Percentiles rank a stretch among this genome's conserved stretches.
These are phyloP conservation scores for Juncus effusus DNA, from an alignment of 176 grass and related monocot species.

Conservation along the genomic window DNA sequence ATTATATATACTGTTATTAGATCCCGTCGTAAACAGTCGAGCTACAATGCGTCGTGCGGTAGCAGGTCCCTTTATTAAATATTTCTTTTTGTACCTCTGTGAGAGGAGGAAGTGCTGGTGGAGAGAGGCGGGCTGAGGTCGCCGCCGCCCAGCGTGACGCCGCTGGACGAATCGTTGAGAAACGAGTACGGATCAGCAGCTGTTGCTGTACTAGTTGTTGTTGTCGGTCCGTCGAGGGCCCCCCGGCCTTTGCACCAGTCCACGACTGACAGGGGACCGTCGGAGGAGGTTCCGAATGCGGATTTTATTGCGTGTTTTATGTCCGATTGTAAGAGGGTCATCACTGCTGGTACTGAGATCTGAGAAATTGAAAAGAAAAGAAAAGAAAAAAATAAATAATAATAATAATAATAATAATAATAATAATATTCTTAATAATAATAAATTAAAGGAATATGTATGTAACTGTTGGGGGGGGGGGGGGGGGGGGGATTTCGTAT, in stretches of 20 bases:
- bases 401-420: neutral
- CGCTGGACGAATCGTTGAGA: constrained; percentile 52
- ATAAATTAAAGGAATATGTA: no score
- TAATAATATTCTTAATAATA: no score
- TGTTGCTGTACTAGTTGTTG: constrained; percentile 30
- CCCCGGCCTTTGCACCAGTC: constrained; percentile 91
- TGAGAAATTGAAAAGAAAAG: constrained; percentile 38
- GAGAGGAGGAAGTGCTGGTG: constrained; percentile 35
- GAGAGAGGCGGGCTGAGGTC: constrained; percentile 67
- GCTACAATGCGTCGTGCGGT: no score
- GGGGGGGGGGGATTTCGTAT: no score
- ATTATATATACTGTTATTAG: no score
- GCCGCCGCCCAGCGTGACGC: constrained; percentile 53
- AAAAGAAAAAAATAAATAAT: neutral
- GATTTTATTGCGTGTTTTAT: constrained; percentile 84
- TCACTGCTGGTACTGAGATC: constrained; percentile 71
- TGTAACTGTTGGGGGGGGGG: no score
- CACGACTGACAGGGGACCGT: constrained; percentile 79
- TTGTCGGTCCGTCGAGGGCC: constrained; percentile 41
- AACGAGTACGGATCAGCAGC: constrained; percentile 64
- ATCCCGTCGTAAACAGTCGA: no score
- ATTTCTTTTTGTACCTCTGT: constrained; percentile 43
- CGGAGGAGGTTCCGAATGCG: constrained; percentile 43
- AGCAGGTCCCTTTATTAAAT: no score
- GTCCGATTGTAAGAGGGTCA: constrained; percentile 90